Percentiles rank a stretch among this genome's conserved stretches.
Evolutionary conservation across 2,329 filamentous ascomycete genomes (phyloP).

Genomic region (Claviceps cyperi): DNA sequence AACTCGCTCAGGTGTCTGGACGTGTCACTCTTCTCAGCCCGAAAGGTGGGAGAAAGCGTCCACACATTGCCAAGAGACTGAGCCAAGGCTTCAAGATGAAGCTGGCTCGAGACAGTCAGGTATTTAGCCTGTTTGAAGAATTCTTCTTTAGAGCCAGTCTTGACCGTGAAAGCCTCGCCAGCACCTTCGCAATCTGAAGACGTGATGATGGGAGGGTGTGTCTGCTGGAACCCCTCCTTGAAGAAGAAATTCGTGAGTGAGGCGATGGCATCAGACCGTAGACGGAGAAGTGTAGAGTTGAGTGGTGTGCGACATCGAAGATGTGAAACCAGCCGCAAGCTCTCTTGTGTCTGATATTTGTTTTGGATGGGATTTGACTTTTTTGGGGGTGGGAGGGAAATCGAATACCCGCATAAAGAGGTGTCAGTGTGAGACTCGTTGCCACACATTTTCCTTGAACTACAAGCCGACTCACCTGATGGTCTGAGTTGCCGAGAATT

Average conservation of each 20-base stretch:
- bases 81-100: constrained; percentile 84
- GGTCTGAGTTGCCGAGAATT: constrained; percentile 63
- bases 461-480: constrained; percentile 44
- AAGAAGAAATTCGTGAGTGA: constrained; percentile 65
- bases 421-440: constrained; percentile 6
- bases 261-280: constrained; percentile 68
- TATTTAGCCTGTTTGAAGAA: constrained; percentile 90
- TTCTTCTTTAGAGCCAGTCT: constrained; percentile 24
- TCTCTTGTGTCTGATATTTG: constrained; percentile 86
- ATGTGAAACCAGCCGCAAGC: constrained; percentile 76
- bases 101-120: constrained; percentile 84
- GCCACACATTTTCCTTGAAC: background rate
- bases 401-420: constrained; percentile 6
- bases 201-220: constrained; percentile 86
- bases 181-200: constrained; percentile 96
- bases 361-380: constrained; percentile 95
- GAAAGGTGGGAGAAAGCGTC: constrained; percentile 86
- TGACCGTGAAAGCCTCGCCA: constrained; percentile 76
- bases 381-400: background rate
- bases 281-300: constrained; percentile 64
- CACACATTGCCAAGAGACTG: constrained; percentile 84
- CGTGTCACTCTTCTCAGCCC: constrained; percentile 87
- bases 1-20: constrained; percentile 91
- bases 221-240: constrained; percentile 57
- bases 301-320: constrained; percentile 68